phyloP scores from a whole-genome alignment of 202 grass and related monocot genomes.

The Schoenoplectus triqueter region DNA sequence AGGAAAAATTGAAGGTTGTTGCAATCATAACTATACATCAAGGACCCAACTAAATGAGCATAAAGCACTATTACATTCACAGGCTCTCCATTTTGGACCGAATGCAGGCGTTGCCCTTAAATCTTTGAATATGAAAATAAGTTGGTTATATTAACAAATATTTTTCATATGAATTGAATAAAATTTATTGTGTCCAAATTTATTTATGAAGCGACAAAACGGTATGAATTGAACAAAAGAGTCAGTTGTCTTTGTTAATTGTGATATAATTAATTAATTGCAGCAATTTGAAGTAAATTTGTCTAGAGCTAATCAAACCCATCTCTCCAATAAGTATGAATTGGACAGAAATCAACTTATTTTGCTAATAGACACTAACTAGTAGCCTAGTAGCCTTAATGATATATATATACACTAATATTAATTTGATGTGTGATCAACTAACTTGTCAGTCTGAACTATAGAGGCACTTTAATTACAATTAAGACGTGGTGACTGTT shows the following conservation, averaged over 20 bases:
- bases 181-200: not conserved
- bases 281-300: not conserved
- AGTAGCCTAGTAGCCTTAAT: slow-evolving; percentile 19
- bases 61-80: not conserved
- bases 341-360: slow-evolving; percentile 17
- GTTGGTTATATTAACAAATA: not conserved
- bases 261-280: not conserved
- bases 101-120: not conserved
- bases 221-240: not conserved
- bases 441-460: slow-evolving; percentile 8
- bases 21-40: slow-evolving; percentile 32
- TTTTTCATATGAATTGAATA: not conserved
- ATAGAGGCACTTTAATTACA: slow-evolving; percentile 21
- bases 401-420: not conserved
- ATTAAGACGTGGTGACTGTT: slow-evolving; percentile 7
- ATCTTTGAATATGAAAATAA: not conserved
- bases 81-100: not conserved
- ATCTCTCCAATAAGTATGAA: not conserved
- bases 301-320: not conserved
- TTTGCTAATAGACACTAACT: not conserved
- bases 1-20: slow-evolving; percentile 29
- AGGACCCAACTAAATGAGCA: slow-evolving; percentile 24
- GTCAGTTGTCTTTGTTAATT: not conserved
- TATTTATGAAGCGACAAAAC: not conserved
- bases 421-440: slow-evolving; percentile 30